These are phyloP conservation scores for Pontederia crassipes DNA, from an alignment of 176 grass and related monocot genomes.

Conservation along the genomic window DNA sequence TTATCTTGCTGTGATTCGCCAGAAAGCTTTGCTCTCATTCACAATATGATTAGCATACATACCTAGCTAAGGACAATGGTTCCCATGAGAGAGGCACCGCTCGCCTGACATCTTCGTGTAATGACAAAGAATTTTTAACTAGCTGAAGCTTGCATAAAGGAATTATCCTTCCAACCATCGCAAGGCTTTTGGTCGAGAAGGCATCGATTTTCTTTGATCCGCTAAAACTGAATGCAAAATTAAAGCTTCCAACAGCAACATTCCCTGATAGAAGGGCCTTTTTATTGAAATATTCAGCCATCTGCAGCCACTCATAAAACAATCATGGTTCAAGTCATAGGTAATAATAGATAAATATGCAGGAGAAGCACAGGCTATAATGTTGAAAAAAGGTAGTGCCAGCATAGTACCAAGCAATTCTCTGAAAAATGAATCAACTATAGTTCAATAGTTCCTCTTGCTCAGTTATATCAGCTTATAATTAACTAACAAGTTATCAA, in stretches of 20 bases:
- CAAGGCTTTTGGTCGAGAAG: conserved; percentile 41
- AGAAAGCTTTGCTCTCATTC: not conserved
- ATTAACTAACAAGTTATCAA: too few species aligned
- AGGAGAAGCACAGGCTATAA: too few species aligned
- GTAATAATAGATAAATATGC: too few species aligned
- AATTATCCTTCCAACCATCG: conserved; percentile 33
- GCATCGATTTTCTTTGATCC: conserved; percentile 52
- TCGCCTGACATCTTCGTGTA: conserved; percentile 33
- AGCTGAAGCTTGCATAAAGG: conserved; percentile 41
- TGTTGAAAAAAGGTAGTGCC: too few species aligned
- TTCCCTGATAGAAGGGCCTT: conserved; percentile 36
- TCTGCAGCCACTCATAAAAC: conserved; percentile 25
- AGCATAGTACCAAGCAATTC: too few species aligned
- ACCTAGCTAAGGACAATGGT: conserved; percentile 48
- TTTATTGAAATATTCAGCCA: conserved; percentile 50
- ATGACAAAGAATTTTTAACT: conserved; percentile 12
- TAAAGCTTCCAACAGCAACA: conserved; percentile 44
- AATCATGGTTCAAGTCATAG: too few species aligned
- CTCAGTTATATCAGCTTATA: too few species aligned
- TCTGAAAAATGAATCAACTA: too few species aligned
- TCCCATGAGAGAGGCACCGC: conserved; percentile 50
- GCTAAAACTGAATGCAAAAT: conserved; percentile 45
- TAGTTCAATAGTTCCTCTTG: too few species aligned
- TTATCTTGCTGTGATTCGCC: conserved; percentile 6
- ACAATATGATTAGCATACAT: conserved; percentile 6